A percentile compares a stretch with the other conserved stretches of the same genome.
These are phyloP conservation scores for Radiomyces spectabilis DNA, from an alignment of 192 early-diverging fungal species.

Conservation along the genomic window DNA sequence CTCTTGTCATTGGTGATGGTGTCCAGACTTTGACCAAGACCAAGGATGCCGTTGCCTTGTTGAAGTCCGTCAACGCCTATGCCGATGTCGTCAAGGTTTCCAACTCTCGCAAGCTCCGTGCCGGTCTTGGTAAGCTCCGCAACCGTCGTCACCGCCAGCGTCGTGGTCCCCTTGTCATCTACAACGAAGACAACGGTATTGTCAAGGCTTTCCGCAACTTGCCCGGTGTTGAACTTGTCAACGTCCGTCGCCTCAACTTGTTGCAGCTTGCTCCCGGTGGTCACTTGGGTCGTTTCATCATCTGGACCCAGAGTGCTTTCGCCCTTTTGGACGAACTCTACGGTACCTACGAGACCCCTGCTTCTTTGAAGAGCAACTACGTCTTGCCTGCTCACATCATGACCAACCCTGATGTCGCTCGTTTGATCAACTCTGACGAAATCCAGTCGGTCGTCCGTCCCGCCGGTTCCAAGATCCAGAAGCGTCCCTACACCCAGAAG, in stretches of 20 bases:
- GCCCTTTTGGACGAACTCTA: slow-evolving; percentile 87
- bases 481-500: slow-evolving; percentile 94
- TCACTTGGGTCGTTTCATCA: slow-evolving; percentile 97
- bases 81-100: slow-evolving; percentile 91
- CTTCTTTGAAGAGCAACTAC: slow-evolving; percentile 83
- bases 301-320: slow-evolving; percentile 96
- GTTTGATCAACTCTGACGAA: slow-evolving; percentile 94
- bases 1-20: slow-evolving; percentile 77
- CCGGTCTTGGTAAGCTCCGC: slow-evolving; percentile 94
- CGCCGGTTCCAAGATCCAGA: slow-evolving; percentile 67
- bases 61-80: slow-evolving; percentile 92
- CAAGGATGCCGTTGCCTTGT: slow-evolving; percentile 85
- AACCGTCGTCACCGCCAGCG: slow-evolving; percentile 95
- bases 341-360: slow-evolving; percentile 73
- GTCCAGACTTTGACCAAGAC: slow-evolving; percentile 84
- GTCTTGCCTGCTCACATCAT: slow-evolving; percentile 81
- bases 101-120: slow-evolving; percentile 92
- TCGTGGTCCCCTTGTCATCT: slow-evolving; percentile 95
- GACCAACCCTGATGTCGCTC: slow-evolving; percentile 87
- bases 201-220: slow-evolving; percentile 96
- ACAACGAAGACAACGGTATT: slow-evolving; percentile 90
- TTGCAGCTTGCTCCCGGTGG: slow-evolving; percentile 98
- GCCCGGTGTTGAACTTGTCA: slow-evolving; percentile 93
- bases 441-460: slow-evolving; percentile 87
- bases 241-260: slow-evolving; percentile 89